Evolutionary conservation across 1,139 yeast species (phyloP), one percentile per base, ranked within the genome.

Genomic region (Blastobotrys arbuscula): DNA sequence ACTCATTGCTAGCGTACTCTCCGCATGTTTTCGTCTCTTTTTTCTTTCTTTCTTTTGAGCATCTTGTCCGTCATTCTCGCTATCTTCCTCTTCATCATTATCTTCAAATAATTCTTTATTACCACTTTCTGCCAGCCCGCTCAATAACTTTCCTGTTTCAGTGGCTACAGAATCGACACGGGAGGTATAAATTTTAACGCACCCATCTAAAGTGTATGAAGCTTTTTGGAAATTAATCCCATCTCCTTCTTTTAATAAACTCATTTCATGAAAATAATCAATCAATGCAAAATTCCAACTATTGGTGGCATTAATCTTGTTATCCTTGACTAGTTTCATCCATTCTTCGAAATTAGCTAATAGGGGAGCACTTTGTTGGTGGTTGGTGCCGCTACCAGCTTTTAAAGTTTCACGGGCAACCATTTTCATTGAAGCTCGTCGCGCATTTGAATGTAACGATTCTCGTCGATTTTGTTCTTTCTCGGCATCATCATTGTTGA

Each of bases 111-210:
- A 58, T 3, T 56, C 59, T 47, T 55, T 50, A 52, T 57, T 53
- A 48, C 55, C 57, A 35, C 64, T 63, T n/a, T 66, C 64, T 20
- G 78, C 74, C 49, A 82, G 69, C 2, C 97, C 96, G 63, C 92
- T 86, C 40, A 90, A 69, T 50, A 90, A 71, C 59, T 82, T 81
- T 3, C 96, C 95, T 0, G 97, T 88, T 59, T 90, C 97, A 1
- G 85, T 82, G 1, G 92, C 95, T 0, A 88, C 95, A 0, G 95
- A 84, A 58, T 90, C 97, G 16, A 92, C 90, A 59, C 98, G 77
- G 30, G 89, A 82, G 8, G 89, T 79, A 59, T 86, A 86, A 45
- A 87, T 84, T 66, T 85, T 85, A 39, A 85, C 87, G 69, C 95
- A 86, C 1, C 95, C 95, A 60, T 86, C 95, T 39, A 86, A 67